Evolutionary conservation across 2,329 filamentous ascomycete genomes (phyloP).

Genomic region (Ophiostoma triangulosporum): DNA sequence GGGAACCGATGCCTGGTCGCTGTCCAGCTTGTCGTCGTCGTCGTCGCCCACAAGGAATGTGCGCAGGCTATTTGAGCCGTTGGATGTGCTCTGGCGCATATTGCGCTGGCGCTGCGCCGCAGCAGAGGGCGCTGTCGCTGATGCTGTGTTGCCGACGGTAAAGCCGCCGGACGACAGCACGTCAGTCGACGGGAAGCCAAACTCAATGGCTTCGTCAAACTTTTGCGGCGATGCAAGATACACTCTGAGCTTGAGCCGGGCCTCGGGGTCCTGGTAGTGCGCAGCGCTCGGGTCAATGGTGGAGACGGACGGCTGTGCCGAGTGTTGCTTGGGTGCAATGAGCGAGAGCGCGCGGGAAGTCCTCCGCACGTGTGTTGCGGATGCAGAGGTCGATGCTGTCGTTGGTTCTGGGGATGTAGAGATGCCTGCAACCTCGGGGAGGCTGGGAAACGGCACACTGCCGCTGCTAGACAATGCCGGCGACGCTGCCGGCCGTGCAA

Average conservation of each 20-base stretch:
- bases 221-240: constrained; percentile 85
- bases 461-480: constrained; percentile 12
- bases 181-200: constrained; percentile 66
- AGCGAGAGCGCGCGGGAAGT: constrained; percentile 43
- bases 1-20: constrained; percentile 38
- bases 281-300: constrained; percentile 58
- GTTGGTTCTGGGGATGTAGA: constrained; percentile 17
- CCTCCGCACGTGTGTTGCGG: constrained; percentile 27
- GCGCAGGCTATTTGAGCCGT: constrained; percentile 22
- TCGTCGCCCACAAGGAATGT: constrained; percentile 15
- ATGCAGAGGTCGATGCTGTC: constrained; percentile 5
- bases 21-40: constrained; percentile 40
- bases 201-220: constrained; percentile 90
- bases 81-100: background rate
- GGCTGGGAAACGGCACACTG: constrained; percentile 15
- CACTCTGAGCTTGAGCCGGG: constrained; percentile 69
- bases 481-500: background rate
- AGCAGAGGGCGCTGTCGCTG: background rate
- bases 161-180: constrained; percentile 18
- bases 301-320: constrained; percentile 29
- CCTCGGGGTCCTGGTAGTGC: constrained; percentile 84
- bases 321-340: constrained; percentile 37
- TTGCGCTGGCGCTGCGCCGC: background rate
- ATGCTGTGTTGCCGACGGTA: constrained; percentile 15
- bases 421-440: background rate